A percentile compares a stretch with the other conserved stretches of the same genome.
Conservation (phyloP, 805 yeast genomes). For the Wickerhamomyces mucosus region DNA sequence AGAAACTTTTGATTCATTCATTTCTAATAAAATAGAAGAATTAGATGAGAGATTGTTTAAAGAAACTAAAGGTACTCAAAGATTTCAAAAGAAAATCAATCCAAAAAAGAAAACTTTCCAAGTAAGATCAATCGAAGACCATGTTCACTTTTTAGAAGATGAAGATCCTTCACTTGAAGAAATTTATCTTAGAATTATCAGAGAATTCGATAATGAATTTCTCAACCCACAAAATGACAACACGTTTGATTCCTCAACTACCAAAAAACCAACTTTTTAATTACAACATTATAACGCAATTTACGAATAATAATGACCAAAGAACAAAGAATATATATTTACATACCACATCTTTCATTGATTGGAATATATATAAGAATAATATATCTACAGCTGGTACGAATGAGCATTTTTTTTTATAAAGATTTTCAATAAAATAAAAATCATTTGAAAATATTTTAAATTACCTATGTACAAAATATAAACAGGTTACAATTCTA, state of each 20-base stretch:
- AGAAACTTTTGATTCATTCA: conserved; percentile 5
- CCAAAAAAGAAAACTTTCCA: conserved; percentile 9
- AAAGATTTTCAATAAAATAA: no score
- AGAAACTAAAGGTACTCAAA: conserved; percentile 12
- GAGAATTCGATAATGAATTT: conserved; percentile 15
- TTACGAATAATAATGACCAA: no score
- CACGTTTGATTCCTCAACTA: conserved; percentile 7
- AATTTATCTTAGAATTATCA: conserved; percentile 8
- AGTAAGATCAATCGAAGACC: conserved; percentile 8
- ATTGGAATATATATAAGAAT: no score
- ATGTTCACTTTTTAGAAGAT: conserved; percentile 13
- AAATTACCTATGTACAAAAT: no score
- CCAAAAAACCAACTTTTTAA: no score
- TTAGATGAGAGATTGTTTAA: conserved; percentile 14
- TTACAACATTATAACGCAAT: no score
- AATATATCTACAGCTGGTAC: no score
- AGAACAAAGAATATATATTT: no score
- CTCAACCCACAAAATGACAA: conserved; percentile 10
- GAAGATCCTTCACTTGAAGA: conserved; percentile 8
- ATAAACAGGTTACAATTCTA: no score
- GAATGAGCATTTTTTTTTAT: no score
- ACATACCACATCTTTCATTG: no score
- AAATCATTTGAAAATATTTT: no score
- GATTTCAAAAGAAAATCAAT: conserved; percentile 16
- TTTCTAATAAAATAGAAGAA: conserved; percentile 10